Percentiles rank a stretch among this genome's conserved stretches.
Evolutionary conservation across 1,139 yeast genomes (phyloP).

Genomic region (Pichia sp.): DNA sequence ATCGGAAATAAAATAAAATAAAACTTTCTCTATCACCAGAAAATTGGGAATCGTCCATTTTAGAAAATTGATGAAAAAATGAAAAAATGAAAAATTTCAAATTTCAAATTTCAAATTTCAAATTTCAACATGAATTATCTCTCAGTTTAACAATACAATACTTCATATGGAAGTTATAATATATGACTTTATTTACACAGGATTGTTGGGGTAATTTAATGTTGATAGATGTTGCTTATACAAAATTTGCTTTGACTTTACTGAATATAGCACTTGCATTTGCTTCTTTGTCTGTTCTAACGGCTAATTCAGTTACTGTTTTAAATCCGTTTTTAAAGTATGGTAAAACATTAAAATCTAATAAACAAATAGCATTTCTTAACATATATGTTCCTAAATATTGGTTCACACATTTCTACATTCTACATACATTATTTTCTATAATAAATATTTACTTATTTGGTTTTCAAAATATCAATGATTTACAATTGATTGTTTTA

Average conservation of each 20-base stretch:
- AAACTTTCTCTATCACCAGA: too few species aligned
- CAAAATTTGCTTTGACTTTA: neutral
- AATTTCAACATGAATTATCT: too few species aligned
- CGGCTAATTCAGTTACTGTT: conserved; percentile 16
- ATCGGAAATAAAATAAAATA: too few species aligned
- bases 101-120: neutral
- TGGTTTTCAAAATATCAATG: neutral
- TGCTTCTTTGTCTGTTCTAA: conserved; percentile 18
- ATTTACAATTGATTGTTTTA: conserved; percentile 21
- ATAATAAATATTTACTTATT: neutral
- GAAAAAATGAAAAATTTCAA: too few species aligned
- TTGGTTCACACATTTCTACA: conserved; percentile 45
- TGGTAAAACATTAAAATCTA: conserved; percentile 25
- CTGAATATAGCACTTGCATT: conserved; percentile 8
- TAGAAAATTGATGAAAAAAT: too few species aligned
- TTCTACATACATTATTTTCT: conserved; percentile 26
- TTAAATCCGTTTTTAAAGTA: conserved; percentile 22
- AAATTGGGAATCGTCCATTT: too few species aligned
- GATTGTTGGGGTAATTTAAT: too few species aligned
- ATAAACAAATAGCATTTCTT: conserved; percentile 6
- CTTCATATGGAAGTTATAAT: too few species aligned
- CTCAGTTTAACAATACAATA: too few species aligned
- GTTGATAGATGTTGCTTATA: too few species aligned
- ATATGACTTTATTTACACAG: too few species aligned
- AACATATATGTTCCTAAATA: conserved; percentile 40